A percentile compares a stretch with the other conserved stretches of the same genome.
These are phyloP conservation scores for Ceratocystiopsis sp. DNA, from an alignment of 2,329 filamentous ascomycete species.

Conservation along the genomic window DNA sequence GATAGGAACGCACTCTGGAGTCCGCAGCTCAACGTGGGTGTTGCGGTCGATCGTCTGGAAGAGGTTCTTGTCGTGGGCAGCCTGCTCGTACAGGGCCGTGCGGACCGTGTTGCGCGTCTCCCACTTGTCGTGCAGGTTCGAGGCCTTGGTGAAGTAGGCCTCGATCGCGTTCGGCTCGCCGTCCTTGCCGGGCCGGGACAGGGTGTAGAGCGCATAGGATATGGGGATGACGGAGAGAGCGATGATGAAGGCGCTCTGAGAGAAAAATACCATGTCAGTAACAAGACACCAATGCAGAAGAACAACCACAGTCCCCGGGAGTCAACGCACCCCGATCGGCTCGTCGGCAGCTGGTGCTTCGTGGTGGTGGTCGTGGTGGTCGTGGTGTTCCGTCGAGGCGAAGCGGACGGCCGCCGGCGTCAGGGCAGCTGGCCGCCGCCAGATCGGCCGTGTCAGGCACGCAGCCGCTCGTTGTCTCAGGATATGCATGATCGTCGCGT, in stretches of 20 bases:
- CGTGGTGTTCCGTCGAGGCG: conserved; percentile 23
- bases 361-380: conserved; percentile 3
- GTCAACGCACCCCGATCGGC: conserved; percentile 35
- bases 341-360: conserved; percentile 29
- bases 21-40: conserved; percentile 33
- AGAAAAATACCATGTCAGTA: not conserved
- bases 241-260: conserved; percentile 31
- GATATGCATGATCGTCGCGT: conserved; percentile 18
- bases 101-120: conserved; percentile 35
- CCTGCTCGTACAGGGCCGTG: conserved; percentile 35
- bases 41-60: conserved; percentile 29
- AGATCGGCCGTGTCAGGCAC: conserved; percentile 19
- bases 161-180: conserved; percentile 31
- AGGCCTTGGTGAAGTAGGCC: conserved; percentile 28
- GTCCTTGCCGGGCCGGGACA: conserved; percentile 29
- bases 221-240: conserved; percentile 27
- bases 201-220: conserved; percentile 28
- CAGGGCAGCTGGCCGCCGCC: conserved; percentile 4
- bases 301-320: not conserved
- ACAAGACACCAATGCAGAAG: too few species aligned
- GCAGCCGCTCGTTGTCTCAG: conserved; percentile 18
- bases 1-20: conserved; percentile 34
- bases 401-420: conserved; percentile 20
- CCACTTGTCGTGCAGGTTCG: conserved; percentile 31
- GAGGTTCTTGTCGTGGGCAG: conserved; percentile 38